These are phyloP conservation scores for Penicillium sp. DNA, from an alignment of 2,329 filamentous ascomycete species.

Conservation along the genomic window DNA sequence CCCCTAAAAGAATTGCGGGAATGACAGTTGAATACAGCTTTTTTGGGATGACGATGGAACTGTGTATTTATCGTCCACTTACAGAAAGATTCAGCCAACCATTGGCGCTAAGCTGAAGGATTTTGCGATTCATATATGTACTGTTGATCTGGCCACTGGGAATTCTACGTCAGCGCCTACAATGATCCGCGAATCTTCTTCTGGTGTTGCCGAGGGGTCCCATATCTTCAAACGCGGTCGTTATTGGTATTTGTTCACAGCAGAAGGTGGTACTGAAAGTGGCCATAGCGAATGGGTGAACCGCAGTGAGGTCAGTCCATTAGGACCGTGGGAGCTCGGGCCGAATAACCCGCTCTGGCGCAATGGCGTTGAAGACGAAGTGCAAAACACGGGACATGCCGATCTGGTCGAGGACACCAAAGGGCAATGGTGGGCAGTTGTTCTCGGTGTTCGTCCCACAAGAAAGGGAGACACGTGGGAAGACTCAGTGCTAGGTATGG, in stretches of 20 bases:
- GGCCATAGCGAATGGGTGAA: conserved; percentile 61
- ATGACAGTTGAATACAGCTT: conserved; percentile 31
- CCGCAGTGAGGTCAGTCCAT: conserved; percentile 53
- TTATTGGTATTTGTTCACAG: conserved; percentile 56
- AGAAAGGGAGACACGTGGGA: conserved; percentile 31
- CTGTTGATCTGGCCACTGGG: conserved; percentile 35
- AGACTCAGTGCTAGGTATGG: conserved; percentile 46
- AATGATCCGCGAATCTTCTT: conserved; percentile 48
- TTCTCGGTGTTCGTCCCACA: conserved; percentile 48
- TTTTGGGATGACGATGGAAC: conserved; percentile 55
- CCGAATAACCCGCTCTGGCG: conserved; percentile 59
- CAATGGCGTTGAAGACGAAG: conserved; percentile 49
- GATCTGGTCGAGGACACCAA: conserved; percentile 49
- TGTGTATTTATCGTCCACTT: conserved; percentile 50
- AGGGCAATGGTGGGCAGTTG: conserved; percentile 52
- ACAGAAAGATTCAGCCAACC: conserved; percentile 39
- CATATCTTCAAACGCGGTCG: conserved; percentile 55
- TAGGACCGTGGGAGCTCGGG: conserved; percentile 63
- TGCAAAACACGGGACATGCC: conserved; percentile 54
- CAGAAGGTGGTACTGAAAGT: conserved; percentile 59
- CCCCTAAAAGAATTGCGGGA: too few species aligned
- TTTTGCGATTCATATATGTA: conserved; percentile 47
- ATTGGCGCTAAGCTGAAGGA: conserved; percentile 49
- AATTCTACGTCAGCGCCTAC: conserved; percentile 33
- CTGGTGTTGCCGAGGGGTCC: conserved; percentile 53